These are phyloP conservation scores for Suillus fuscotomentosus DNA, from an alignment of 768 basidiomycete genomes.

Conservation along the genomic window DNA sequence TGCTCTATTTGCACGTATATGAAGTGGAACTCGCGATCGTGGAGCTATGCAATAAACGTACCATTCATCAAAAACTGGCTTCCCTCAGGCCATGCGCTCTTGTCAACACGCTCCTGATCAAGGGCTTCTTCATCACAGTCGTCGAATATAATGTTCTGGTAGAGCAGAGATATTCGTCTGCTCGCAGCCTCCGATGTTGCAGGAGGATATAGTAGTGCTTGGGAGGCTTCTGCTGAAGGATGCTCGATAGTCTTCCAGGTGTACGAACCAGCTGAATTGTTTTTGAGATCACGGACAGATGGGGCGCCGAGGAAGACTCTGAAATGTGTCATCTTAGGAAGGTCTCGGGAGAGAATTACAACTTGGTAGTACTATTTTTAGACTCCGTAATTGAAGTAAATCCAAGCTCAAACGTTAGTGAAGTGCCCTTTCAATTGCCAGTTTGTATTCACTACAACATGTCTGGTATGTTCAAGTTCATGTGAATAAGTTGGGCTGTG, in stretches of 20 bases:
- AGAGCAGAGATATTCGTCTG: constrained; percentile 65
- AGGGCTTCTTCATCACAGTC: constrained; percentile 38
- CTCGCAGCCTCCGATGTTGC: constrained; percentile 66
- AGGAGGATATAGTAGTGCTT: constrained; percentile 38
- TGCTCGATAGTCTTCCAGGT: constrained; percentile 46
- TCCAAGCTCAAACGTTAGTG: neutral
- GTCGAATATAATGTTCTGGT: constrained; percentile 71
- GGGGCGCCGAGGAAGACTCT: constrained; percentile 56
- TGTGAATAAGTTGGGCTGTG: neutral
- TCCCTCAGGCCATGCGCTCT: constrained; percentile 15
- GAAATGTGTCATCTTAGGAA: constrained; percentile 31
- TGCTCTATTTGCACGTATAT: constrained; percentile 33
- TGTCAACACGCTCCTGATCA: constrained; percentile 17
- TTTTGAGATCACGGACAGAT: constrained; percentile 30
- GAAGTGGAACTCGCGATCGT: neutral
- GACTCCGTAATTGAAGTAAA: neutral
- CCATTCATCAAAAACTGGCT: constrained; percentile 2
- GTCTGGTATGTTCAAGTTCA: neutral
- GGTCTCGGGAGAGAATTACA: too few relatives aligned
- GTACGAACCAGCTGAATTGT: constrained; percentile 32
- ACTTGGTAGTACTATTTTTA: neutral
- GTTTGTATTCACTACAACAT: neutral
- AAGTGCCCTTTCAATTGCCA: neutral
- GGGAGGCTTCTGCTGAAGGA: constrained; percentile 15
- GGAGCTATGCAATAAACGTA: constrained; percentile 1